These are phyloP conservation scores for Eucalyptus pauciflora DNA, from an alignment of 345 rosid species.

Conservation along the genomic window DNA sequence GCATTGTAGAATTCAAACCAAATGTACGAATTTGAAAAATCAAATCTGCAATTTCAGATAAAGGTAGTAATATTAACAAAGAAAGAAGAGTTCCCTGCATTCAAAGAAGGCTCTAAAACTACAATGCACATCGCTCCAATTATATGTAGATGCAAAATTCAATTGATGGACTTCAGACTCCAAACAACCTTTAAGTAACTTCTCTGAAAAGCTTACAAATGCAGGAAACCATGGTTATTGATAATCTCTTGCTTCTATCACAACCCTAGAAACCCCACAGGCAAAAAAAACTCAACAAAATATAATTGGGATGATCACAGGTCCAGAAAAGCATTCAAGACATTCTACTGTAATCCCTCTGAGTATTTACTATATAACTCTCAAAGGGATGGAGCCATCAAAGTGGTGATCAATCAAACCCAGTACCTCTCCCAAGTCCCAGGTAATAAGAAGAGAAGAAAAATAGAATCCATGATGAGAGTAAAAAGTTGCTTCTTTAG, in stretches of 20 bases:
- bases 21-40: conserved; percentile 74
- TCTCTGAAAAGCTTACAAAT: not conserved
- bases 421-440: not conserved
- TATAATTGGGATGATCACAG: not conserved
- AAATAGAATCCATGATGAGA: not conserved
- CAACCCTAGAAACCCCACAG: not conserved
- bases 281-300: not conserved
- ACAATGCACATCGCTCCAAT: not conserved
- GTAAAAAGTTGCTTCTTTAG: not conserved
- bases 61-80: not conserved
- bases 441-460: not conserved
- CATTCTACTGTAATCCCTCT: not conserved
- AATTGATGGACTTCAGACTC: not conserved
- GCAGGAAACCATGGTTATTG: not conserved
- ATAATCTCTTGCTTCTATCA: not conserved
- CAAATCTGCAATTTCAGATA: conserved; percentile 38
- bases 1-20: conserved; percentile 90
- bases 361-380: not conserved
- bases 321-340: not conserved
- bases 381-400: not conserved
- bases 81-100: not conserved
- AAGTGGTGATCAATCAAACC: not conserved
- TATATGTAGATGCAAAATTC: not conserved
- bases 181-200: not conserved
- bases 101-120: not conserved